These are phyloP conservation scores for Claviceps sp. DNA, from an alignment of 2,329 filamentous ascomycete genomes.

Conservation along the genomic window DNA sequence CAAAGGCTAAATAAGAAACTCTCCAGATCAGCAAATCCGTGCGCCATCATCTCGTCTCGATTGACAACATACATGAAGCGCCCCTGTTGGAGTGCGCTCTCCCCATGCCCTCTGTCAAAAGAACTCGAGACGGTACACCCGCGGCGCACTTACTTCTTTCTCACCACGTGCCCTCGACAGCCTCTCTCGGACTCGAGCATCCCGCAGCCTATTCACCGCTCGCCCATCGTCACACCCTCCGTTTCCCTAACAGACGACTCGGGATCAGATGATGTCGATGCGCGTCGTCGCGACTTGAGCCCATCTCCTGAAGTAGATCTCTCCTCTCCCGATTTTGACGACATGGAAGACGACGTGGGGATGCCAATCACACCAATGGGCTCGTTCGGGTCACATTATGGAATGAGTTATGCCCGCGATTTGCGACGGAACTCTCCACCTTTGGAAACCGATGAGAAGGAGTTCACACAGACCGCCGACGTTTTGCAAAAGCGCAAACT, in stretches of 20 bases:
- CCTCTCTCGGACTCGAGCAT: conserved; percentile 49
- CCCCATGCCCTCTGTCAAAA: conserved; percentile 82
- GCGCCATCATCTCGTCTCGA: conserved; percentile 87
- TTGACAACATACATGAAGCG: conserved; percentile 84
- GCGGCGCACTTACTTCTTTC: conserved; percentile 89
- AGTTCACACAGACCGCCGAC: conserved; percentile 91
- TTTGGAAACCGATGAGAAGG: conserved; percentile 85
- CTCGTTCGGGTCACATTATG: conserved; percentile 40
- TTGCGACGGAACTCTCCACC: conserved; percentile 68
- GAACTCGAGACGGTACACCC: conserved; percentile 87
- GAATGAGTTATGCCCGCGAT: conserved; percentile 25
- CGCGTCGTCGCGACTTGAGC: conserved; percentile 59
- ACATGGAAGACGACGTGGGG: conserved; percentile 45
- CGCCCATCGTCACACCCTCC: conserved; percentile 66
- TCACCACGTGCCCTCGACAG: conserved; percentile 77
- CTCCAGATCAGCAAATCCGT: conserved; percentile 80
- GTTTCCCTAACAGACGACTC: conserved; percentile 45
- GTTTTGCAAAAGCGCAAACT: conserved; percentile 59
- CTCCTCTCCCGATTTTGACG: conserved; percentile 75
- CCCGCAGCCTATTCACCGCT: conserved; percentile 9
- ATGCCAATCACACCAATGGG: conserved; percentile 50
- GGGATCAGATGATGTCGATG: conserved; percentile 57
- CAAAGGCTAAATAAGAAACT: not conserved
- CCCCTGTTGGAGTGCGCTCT: conserved; percentile 60
- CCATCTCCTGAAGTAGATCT: conserved; percentile 90